Evolutionary conservation across 2,329 filamentous ascomycete species (phyloP).

Genomic region (Penicillium rolfsii): DNA sequence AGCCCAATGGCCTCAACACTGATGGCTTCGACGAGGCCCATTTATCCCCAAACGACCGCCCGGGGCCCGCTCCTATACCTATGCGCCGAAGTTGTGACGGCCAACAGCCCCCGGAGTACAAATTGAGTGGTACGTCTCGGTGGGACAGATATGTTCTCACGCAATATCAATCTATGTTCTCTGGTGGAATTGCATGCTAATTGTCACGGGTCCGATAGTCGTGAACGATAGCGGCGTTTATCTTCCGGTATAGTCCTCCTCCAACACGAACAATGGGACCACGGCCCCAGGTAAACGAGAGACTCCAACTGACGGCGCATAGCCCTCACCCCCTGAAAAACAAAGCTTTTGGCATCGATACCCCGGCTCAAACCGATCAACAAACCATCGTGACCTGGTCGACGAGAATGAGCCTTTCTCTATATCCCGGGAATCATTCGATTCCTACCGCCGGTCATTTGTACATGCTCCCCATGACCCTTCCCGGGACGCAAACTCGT

Average conservation of each 20-base stretch:
- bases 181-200: slow-evolving; percentile 22
- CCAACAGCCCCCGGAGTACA: slow-evolving; percentile 70
- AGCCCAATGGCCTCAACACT: slow-evolving; percentile 43
- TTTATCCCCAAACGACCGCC: slow-evolving; percentile 50
- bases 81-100: slow-evolving; percentile 66
- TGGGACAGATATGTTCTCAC: slow-evolving; percentile 3
- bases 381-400: slow-evolving; percentile 65
- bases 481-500: slow-evolving; percentile 11
- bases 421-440: slow-evolving; percentile 95
- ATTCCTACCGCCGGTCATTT: slow-evolving; percentile 94
- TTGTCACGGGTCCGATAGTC: slow-evolving; percentile 59
- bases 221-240: slow-evolving; percentile 96
- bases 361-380: slow-evolving; percentile 52
- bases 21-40: slow-evolving; percentile 58
- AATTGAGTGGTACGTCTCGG: slow-evolving; percentile 70
- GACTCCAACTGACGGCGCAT: slow-evolving; percentile 18
- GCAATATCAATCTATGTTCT: not conserved
- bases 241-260: slow-evolving; percentile 69
- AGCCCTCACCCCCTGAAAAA: slow-evolving; percentile 89
- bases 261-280: not conserved
- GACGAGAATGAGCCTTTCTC: slow-evolving; percentile 90
- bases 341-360: slow-evolving; percentile 73
- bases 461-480: slow-evolving; percentile 57
- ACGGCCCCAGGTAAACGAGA: not conserved
- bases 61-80: slow-evolving; percentile 55